These are phyloP conservation scores for Neopestalotiopsis rosae DNA, from an alignment of 2,329 filamentous ascomycete species.

Conservation along the genomic window DNA sequence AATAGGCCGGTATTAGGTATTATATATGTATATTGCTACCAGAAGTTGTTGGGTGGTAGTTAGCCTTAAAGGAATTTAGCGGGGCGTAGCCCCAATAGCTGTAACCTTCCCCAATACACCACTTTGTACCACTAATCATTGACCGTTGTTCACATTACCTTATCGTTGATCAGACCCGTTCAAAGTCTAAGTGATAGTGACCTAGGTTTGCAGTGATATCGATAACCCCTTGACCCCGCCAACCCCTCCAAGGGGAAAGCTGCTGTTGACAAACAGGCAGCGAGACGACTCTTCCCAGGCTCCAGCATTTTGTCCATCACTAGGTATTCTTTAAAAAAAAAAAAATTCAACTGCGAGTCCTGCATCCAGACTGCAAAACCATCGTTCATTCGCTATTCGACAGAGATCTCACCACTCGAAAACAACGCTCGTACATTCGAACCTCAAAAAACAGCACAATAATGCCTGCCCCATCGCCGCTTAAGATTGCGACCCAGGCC, in stretches of 20 bases:
- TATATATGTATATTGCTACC: no score
- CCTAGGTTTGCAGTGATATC: background rate
- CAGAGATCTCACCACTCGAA: background rate
- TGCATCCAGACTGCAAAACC: background rate
- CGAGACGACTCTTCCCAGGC: slow-evolving; percentile 25
- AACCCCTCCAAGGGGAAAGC: slow-evolving; percentile 39
- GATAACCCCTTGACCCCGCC: slow-evolving; percentile 32
- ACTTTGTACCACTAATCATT: no score
- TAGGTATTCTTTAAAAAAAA: no score
- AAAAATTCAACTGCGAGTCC: background rate
- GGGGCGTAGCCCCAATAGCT: no score
- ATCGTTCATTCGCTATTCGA: background rate
- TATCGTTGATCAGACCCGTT: no score
- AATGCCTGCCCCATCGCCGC: slow-evolving; percentile 76
- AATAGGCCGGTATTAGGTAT: no score
- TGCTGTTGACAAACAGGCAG: slow-evolving; percentile 23
- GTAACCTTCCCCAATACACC: no score
- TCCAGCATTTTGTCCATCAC: background rate
- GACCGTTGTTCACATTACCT: no score
- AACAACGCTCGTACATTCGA: background rate
- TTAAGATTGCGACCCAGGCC: slow-evolving; percentile 80
- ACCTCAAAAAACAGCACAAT: no score
- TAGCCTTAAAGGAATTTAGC: no score
- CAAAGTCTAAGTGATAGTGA: no score
- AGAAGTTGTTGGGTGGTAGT: no score